Percentiles rank a stretch among this genome's conserved stretches.
Evolutionary conservation across 345 rosid species (phyloP).

Genomic region (Streptanthus diversifolius): DNA sequence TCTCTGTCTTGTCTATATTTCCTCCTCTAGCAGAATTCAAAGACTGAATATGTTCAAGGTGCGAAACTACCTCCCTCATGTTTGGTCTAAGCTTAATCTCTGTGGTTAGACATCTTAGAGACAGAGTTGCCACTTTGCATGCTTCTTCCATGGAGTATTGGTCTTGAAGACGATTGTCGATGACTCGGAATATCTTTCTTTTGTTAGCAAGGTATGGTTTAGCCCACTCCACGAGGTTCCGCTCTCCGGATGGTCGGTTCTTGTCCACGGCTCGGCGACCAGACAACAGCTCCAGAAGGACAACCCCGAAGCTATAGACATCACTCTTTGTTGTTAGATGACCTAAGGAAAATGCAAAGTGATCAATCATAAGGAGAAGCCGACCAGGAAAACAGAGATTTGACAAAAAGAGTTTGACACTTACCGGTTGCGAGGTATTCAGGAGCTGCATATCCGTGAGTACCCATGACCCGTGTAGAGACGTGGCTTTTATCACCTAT

Average conservation of each 20-base stretch:
- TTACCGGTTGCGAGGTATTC: constrained; percentile 89
- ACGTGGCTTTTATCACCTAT: constrained; percentile 84
- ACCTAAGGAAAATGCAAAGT: constrained; percentile 42
- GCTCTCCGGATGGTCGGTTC: constrained; percentile 83
- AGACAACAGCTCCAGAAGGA: constrained; percentile 82
- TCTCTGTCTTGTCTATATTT: constrained; percentile 8
- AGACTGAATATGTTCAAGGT: constrained; percentile 34
- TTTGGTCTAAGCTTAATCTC: constrained; percentile 33
- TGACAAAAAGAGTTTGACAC: neutral
- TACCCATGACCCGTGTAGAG: constrained; percentile 88
- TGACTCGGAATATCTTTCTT: constrained; percentile 67
- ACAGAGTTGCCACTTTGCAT: constrained; percentile 31
- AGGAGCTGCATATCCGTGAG: constrained; percentile 95
- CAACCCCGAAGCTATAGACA: constrained; percentile 94
- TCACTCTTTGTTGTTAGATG: constrained; percentile 94
- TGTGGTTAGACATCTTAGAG: constrained; percentile 30
- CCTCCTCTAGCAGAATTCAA: constrained; percentile 13
- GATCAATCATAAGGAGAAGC: constrained; percentile 53
- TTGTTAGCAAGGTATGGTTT: constrained; percentile 77
- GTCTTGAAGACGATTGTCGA: constrained; percentile 84
- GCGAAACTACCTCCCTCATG: constrained; percentile 31
- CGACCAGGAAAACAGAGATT: constrained; percentile 29
- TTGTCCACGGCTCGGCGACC: constrained; percentile 98
- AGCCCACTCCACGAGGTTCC: constrained; percentile 92
- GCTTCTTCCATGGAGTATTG: constrained; percentile 64